These are phyloP conservation scores for Plasmodium ovale DNA, from an alignment of 169 alveolate species.

Conservation along the genomic window DNA sequence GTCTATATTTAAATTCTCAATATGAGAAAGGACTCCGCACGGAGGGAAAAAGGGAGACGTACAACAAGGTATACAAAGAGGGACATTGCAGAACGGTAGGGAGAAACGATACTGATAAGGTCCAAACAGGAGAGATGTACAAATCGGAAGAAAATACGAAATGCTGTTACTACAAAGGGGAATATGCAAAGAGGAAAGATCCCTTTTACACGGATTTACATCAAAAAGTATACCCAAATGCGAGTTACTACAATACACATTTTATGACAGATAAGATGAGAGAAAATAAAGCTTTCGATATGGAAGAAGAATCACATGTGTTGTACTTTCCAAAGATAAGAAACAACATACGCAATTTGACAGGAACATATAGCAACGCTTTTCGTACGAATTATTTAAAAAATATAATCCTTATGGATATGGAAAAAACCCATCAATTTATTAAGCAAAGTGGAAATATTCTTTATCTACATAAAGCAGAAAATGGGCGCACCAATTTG, in stretches of 20 bases:
- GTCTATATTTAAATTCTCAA: constrained; percentile 14
- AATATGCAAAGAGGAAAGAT: not conserved
- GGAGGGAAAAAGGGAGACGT: not conserved
- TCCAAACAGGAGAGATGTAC: not conserved
- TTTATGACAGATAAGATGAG: not conserved
- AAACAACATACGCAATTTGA: constrained; percentile 36
- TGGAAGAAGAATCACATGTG: not conserved
- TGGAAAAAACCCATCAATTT: not conserved
- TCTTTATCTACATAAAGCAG: constrained; percentile 1
- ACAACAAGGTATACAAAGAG: too few species aligned
- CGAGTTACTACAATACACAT: not conserved
- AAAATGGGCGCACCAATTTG: not conserved
- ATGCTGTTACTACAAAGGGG: not conserved
- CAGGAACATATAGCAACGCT: constrained; percentile 33
- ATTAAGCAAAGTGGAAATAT: constrained; percentile 6
- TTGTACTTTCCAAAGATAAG: constrained; percentile 16
- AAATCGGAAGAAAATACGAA: not conserved
- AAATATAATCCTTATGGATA: constrained; percentile 58
- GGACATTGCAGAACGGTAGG: not conserved
- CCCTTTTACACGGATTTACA: too few species aligned
- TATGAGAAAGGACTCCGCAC: too few species aligned
- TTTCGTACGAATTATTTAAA: constrained; percentile 58
- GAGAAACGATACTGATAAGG: not conserved
- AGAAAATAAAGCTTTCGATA: not conserved
- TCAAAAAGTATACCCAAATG: too few species aligned